Percentiles rank a stretch among this genome's conserved stretches.
phyloP scores from a whole-genome alignment of 2,329 filamentous ascomycete species.

The Cyphellophora europaea region DNA sequence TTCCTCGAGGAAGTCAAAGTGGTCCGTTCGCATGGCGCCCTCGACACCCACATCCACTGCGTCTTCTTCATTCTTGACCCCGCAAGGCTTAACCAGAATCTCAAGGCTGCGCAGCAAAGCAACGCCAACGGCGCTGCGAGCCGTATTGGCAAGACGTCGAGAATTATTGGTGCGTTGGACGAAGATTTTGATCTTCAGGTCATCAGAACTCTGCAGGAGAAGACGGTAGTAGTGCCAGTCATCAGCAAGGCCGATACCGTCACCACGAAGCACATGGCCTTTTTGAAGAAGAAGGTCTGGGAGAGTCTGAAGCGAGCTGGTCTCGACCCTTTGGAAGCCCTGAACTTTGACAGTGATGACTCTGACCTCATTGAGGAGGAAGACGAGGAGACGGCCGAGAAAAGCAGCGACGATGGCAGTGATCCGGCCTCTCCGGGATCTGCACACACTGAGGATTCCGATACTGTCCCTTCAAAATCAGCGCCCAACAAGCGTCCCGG shows the following conservation, averaged over 20 bases:
- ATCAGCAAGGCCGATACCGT: conserved; percentile 96
- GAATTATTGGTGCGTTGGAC: conserved; percentile 61
- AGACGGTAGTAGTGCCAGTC: conserved; percentile 90
- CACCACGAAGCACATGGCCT: conserved; percentile 87
- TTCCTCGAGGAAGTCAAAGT: conserved; percentile 98
- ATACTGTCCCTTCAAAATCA: conserved; percentile 6
- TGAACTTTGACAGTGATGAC: conserved; percentile 77
- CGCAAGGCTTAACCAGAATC: conserved; percentile 71
- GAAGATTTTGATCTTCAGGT: conserved; percentile 87
- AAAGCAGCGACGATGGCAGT: conserved; percentile 23
- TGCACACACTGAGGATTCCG: conserved; percentile 16
- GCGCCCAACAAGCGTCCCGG: conserved; percentile 9
- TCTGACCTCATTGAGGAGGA: conserved; percentile 53
- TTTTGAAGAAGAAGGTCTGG: conserved; percentile 85
- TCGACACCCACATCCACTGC: conserved; percentile 95
- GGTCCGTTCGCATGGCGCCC: conserved; percentile 78
- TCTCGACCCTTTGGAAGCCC: conserved; percentile 77
- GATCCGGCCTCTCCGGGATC: conserved; percentile 18
- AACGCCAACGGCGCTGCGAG: conserved; percentile 43
- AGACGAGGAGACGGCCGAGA: conserved; percentile 35
- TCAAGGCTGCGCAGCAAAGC: conserved; percentile 54
- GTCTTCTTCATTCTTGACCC: conserved; percentile 90
- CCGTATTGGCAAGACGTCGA: conserved; percentile 29
- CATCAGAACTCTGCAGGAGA: conserved; percentile 75
- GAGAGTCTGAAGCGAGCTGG: conserved; percentile 75